Evolutionary conservation across 805 yeast genomes (phyloP).

Genomic region (Metschnikowia vanudenii): DNA sequence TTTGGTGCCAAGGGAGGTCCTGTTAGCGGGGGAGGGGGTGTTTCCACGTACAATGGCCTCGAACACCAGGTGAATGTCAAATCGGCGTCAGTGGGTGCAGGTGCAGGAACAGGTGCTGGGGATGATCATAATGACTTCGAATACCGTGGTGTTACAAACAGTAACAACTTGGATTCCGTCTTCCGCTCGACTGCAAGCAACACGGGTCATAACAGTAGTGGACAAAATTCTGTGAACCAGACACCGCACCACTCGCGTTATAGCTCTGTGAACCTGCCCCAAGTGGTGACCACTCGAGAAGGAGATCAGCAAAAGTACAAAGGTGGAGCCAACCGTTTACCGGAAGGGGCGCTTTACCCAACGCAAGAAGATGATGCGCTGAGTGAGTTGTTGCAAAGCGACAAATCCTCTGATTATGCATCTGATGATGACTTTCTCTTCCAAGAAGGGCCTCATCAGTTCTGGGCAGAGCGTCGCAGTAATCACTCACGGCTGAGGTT

Average conservation of each 20-base stretch:
- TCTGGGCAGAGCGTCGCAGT: conserved; percentile 17
- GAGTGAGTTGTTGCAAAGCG: conserved; percentile 7
- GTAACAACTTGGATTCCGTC: conserved; percentile 41
- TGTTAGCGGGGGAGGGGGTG: conserved; percentile 20
- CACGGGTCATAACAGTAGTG: conserved; percentile 13
- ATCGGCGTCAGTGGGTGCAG: conserved; percentile 17
- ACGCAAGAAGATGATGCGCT: conserved; percentile 6
- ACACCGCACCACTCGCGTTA: conserved; percentile 17
- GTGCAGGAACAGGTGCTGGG: conserved; percentile 7
- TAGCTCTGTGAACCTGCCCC: conserved; percentile 11
- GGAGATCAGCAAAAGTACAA: background rate
- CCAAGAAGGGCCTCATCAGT: conserved; percentile 9
- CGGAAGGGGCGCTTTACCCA: conserved; percentile 12
- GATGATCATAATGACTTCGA: conserved; percentile 32
- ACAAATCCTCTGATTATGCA: conserved; percentile 14
- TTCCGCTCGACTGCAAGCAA: conserved; percentile 23
- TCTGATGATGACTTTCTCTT: conserved; percentile 17
- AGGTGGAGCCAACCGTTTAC: background rate
- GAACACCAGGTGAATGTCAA: conserved; percentile 25
- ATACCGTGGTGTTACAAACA: conserved; percentile 45
- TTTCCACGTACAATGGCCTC: conserved; percentile 25
- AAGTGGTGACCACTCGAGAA: conserved; percentile 14
- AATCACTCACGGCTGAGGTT: conserved; percentile 22
- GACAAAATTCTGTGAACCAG: conserved; percentile 13
- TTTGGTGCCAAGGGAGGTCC: conserved; percentile 28